Base-by-base conservation (phyloP, 495 filamentous ascomycete genomes). In the Apodospora peruviana region DNA sequence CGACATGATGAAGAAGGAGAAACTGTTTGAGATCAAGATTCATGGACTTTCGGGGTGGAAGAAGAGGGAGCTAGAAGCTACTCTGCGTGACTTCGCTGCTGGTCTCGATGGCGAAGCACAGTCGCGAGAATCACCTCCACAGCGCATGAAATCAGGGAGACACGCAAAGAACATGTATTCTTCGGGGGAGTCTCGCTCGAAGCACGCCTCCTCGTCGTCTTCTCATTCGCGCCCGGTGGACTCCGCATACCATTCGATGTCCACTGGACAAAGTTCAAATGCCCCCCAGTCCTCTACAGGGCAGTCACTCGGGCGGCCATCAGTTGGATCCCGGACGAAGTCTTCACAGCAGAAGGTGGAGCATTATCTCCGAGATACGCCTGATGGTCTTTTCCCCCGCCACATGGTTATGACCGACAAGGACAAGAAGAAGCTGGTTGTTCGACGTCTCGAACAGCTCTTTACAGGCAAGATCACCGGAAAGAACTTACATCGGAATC, bases 241-340 rank as follows among this genome's bases (percentile, higher is more conserved):
- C 55, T 90, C 87, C 7, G 87, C 79, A 5, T 89, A 90, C 66
- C 83, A 78, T 5, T 88, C 87, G 23, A 79, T 87, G 72, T 84
- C 85, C 4, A 73, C 66, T 3, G 80, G 79, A 0, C 72, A 47
- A 3, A 60, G 53, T 40, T 59, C 59, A 10, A 40, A 62, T 20
- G 59, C 49, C 1, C 53, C 71, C 2, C 65, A 71, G 41, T 64
- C 70, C 0, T 65, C 36, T 16, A 38, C 62, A 12, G 58, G 56
- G 16, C 58, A 61, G 35, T 69, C 58, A 21, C 47, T 56, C 21
- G 53, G 48, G 21, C 54, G 41, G 20, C 51, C 50, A 12, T 60
- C 52, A n/a, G 45, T 32, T 12, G 43, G 42, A 11, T 48, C 42
- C 40, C 48, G 24, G 58, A 46, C 39, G 61, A 62, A 50, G 54